These are phyloP conservation scores for Ehretia macrophylla DNA, from an alignment of 257 asterid species.

Conservation along the genomic window DNA sequence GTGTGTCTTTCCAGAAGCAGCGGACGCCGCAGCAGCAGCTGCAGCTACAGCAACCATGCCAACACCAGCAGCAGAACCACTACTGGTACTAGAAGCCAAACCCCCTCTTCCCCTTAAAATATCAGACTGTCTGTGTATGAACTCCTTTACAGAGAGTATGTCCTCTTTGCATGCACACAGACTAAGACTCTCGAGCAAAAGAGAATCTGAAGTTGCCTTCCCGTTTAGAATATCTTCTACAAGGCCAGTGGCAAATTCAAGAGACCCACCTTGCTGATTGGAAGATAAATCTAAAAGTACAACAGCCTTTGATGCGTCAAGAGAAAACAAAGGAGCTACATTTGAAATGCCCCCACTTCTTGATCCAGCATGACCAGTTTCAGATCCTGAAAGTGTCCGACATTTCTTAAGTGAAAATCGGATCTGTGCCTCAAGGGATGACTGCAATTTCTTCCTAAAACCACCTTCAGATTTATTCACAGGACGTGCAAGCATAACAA, in stretches of 20 bases:
- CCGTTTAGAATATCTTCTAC: conserved; percentile 75
- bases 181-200: conserved; percentile 73
- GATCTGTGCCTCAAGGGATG: conserved; percentile 93
- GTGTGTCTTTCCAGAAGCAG: conserved; percentile 53
- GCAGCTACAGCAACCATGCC: conserved; percentile 98
- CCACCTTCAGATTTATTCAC: conserved; percentile 67
- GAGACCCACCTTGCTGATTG: conserved; percentile 70
- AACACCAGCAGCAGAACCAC: conserved; percentile 58
- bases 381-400: conserved; percentile 74
- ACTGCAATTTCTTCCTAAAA: conserved; percentile 71
- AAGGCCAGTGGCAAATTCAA: conserved; percentile 72
- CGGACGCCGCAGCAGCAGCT: conserved; percentile 89
- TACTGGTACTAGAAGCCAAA: conserved; percentile 41
- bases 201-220: conserved; percentile 84
- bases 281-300: conserved; percentile 62
- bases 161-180: conserved; percentile 63
- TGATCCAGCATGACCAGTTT: conserved; percentile 53
- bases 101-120: conserved; percentile 78
- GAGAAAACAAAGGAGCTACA: conserved; percentile 68
- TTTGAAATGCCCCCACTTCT: conserved; percentile 48
- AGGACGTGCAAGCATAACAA: conserved; percentile 80
- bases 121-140: conserved; percentile 72
- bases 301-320: conserved; percentile 84
- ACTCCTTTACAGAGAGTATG: conserved; percentile 70
- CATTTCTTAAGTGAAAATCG: conserved; percentile 90